A percentile compares a stretch with the other conserved stretches of the same genome.
Conservation (phyloP, 805 yeast species). For the Yamadazyma ubonensis region DNA sequence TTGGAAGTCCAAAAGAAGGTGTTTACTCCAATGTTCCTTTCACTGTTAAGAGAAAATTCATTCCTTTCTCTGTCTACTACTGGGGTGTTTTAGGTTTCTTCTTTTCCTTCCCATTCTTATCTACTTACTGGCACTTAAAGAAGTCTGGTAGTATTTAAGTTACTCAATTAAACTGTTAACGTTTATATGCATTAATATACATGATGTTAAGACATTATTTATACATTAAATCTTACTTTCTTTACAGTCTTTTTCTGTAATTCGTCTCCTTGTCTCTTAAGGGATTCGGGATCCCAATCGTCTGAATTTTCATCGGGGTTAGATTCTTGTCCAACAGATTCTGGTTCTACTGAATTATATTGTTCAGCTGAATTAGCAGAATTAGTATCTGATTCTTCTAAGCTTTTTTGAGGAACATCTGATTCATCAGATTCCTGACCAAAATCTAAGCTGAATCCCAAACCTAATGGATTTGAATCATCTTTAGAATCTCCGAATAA, state of each 20-base stretch:
- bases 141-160: conserved; percentile 59
- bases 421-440: not conserved
- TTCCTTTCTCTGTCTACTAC: conserved; percentile 83
- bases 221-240: conserved; percentile 31
- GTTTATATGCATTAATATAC: conserved; percentile 11
- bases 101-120: conserved; percentile 67
- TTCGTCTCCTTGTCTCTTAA: not conserved
- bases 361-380: no score
- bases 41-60: conserved; percentile 82
- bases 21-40: conserved; percentile 92
- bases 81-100: conserved; percentile 66
- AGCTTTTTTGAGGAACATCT: not conserved
- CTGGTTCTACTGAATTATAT: no score
- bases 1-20: conserved; percentile 52
- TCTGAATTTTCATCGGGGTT: not conserved
- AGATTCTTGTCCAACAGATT: conserved; percentile 11
- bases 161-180: no score
- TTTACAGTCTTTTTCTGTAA: conserved; percentile 18
- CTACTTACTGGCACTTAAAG: conserved; percentile 78
- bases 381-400: not conserved
- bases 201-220: not conserved
- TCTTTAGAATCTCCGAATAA: not conserved
- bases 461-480: conserved; percentile 7
- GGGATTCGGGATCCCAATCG: not conserved
- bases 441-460: conserved; percentile 14